Conservation (phyloP, 2,329 filamentous ascomycete genomes). For the Hymenoscyphus salicellus region DNA sequence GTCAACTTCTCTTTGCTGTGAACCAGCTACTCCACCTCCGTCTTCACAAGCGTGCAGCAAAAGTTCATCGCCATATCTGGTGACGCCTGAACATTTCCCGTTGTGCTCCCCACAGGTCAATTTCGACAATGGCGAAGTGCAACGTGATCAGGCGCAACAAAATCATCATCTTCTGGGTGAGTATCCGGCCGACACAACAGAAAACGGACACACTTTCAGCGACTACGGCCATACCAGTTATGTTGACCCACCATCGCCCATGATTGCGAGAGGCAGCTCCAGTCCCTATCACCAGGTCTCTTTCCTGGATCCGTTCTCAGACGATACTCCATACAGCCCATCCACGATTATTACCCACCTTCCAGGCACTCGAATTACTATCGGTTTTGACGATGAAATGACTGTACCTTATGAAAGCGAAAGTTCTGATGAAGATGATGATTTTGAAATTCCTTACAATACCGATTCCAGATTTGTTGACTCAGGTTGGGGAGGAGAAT, state of each 20-base stretch:
- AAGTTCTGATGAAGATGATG: constrained; percentile 56
- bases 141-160: constrained; percentile 25
- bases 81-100: constrained; percentile 32
- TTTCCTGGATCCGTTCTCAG: constrained; percentile 19
- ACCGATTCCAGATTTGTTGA: constrained; percentile 63
- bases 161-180: constrained; percentile 49
- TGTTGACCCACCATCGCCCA: constrained; percentile 8
- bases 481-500: constrained; percentile 71
- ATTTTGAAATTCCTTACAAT: constrained; percentile 49
- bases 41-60: constrained; percentile 36
- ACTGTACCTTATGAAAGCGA: constrained; percentile 47
- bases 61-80: constrained; percentile 35
- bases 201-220: constrained; percentile 43
- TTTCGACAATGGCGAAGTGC: constrained; percentile 28
- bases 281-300: constrained; percentile 25
- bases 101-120: constrained; percentile 22
- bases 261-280: constrained; percentile 6
- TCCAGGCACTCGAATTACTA: neutral
- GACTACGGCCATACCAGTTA: constrained; percentile 43
- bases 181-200: constrained; percentile 38
- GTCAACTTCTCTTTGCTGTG: constrained; percentile 30
- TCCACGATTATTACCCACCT: neutral
- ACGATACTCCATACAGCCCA: constrained; percentile 16
- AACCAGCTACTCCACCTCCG: constrained; percentile 18
- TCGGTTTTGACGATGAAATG: constrained; percentile 21